Evolutionary conservation across 208 protist genomes (phyloP).

Genomic region (Wallacemonas sp.): DNA sequence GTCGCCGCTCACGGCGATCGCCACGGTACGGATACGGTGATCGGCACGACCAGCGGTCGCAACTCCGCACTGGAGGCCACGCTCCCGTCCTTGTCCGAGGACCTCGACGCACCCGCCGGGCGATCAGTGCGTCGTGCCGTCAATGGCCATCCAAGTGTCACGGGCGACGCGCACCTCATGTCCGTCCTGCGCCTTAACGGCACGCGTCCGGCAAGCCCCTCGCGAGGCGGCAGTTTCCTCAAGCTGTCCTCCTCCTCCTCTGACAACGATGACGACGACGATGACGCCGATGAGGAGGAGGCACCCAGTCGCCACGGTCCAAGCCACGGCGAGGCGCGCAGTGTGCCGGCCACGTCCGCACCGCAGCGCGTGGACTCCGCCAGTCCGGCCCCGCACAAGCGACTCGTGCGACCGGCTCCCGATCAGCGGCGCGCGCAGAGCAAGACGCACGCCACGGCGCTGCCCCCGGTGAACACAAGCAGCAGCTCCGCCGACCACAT

Average conservation of each 20-base stretch:
- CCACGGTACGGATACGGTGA: neutral
- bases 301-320: too few species aligned
- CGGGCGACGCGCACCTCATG: neutral
- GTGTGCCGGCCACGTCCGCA: too few species aligned
- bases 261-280: conserved; percentile 2
- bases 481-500: neutral
- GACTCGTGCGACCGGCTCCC: neutral
- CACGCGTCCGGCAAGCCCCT: too few species aligned
- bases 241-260: neutral
- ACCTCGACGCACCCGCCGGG: neutral
- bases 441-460: neutral
- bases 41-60: conserved; percentile 1
- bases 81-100: neutral
- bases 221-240: neutral
- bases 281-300: neutral
- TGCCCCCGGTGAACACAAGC: neutral
- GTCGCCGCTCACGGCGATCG: neutral
- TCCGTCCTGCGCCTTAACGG: neutral
- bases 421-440: neutral
- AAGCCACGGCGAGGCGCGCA: too few species aligned
- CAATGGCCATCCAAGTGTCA: neutral
- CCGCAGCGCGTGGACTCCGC: neutral
- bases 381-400: neutral
- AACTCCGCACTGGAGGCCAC: neutral
- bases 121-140: neutral